Evolutionary conservation across 2,329 filamentous ascomycete genomes (phyloP), one percentile per base, ranked within the genome.

Genomic region (Tolypocladium paradoxum): DNA sequence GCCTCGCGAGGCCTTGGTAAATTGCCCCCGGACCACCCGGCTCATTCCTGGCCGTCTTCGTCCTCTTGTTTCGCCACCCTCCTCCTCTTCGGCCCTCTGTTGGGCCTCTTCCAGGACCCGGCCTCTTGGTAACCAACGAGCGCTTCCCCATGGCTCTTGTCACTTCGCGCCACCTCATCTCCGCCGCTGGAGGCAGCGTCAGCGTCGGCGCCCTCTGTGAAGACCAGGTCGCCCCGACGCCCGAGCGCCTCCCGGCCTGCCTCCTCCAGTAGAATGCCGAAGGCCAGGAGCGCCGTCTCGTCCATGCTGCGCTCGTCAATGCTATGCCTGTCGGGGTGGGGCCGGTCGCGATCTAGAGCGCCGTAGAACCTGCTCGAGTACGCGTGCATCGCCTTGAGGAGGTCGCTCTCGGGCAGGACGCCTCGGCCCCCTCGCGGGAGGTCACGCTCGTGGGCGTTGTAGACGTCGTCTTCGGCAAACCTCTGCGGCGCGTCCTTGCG

Each of bases 211-310:
- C 74, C 77, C 64, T 90, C 86, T 0, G 84, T 82, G 62, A 92
- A 86, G 1, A 86, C 84, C 48, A 89, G 66, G 66, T 90, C 84
- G 24, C 87, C 88, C 14, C 74, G 78, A 52, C 75, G 71, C 5
- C 85, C 87, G 22, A 91, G 69, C 6, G 75, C 66, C 48, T 83
- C 79, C 40, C 76, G 73, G 18, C 79, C 76, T 3, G 81, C 78
- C 67, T 92, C 88, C 68, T 92, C 87, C 43, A 91, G 70, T 53
- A 92, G 67, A 49, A 92, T 82, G 1, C 87, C 87, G 61, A 92
- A 75, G 1, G 87, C 86, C 52, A 92, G 70, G 54, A 92, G 73
- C 4, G 87, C 87, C 16, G 86, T 89, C 70, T 89, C 88, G 63
- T 92, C 86, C 79, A 92, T 81, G 65, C 82, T 87, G 57, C 76